phyloP scores from a whole-genome alignment of 2,329 filamentous ascomycete species.

The Sporothrix brunneoviolacea region DNA sequence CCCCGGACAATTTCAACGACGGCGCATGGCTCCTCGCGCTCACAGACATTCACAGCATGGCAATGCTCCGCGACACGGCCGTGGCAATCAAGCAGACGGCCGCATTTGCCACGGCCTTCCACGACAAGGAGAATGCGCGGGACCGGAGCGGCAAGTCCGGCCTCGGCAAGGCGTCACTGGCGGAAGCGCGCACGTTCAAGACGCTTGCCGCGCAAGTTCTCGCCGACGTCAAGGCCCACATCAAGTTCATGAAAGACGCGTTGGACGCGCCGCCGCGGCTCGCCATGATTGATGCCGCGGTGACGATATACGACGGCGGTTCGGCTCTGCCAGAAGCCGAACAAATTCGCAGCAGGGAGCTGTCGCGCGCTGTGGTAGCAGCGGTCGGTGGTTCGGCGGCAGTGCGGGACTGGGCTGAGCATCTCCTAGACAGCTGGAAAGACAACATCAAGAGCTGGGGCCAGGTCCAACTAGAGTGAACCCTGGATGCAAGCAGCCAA shows the following conservation, averaged over 20 bases:
- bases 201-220: constrained; percentile 16
- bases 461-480: constrained; percentile 28
- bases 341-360: constrained; percentile 14
- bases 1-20: neutral
- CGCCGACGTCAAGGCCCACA: constrained; percentile 25
- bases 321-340: too few species aligned
- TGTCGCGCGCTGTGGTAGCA: constrained; percentile 22
- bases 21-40: constrained; percentile 24
- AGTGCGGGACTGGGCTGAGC: constrained; percentile 30
- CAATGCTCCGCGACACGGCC: constrained; percentile 32
- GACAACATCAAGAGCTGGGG: constrained; percentile 33
- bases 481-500: neutral
- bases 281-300: too few species aligned
- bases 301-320: too few species aligned
- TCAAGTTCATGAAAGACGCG: constrained; percentile 27
- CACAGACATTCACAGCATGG: constrained; percentile 29
- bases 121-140: constrained; percentile 28
- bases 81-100: constrained; percentile 27
- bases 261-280: constrained; percentile 31
- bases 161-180: constrained; percentile 28
- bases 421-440: constrained; percentile 32
- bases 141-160: constrained; percentile 28
- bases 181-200: constrained; percentile 24
- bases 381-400: constrained; percentile 23
- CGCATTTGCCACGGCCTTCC: constrained; percentile 24